Conservation (phyloP, 1,284 basidiomycete genomes). For the Ustilago tritici region DNA sequence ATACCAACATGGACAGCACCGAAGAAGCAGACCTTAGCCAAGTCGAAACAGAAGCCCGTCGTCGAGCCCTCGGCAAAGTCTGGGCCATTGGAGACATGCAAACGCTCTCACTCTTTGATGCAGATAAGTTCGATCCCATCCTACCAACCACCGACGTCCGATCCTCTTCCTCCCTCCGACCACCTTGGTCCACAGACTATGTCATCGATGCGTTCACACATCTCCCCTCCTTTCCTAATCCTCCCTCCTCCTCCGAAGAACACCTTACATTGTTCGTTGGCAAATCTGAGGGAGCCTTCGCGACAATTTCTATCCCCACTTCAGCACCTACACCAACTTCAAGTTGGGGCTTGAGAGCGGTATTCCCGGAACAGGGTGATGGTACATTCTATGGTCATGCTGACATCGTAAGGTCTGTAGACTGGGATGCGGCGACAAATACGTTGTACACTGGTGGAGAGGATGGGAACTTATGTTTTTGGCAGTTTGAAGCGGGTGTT, state of each 20-base stretch:
- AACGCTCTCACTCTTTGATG: constrained; percentile 64
- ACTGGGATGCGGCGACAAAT: constrained; percentile 40
- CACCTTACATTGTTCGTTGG: constrained; percentile 43
- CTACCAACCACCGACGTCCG: constrained; percentile 49
- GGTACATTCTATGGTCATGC: constrained; percentile 48
- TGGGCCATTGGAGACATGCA: constrained; percentile 68
- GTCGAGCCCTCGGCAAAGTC: constrained; percentile 53
- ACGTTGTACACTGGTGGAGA: constrained; percentile 59
- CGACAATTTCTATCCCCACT: constrained; percentile 28
- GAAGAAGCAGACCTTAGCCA: constrained; percentile 36
- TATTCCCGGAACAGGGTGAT: constrained; percentile 49
- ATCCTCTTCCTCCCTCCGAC: constrained; percentile 49
- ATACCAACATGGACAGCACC: constrained; percentile 27
- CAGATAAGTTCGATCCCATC: constrained; percentile 62
- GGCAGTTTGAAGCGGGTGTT: constrained; percentile 29
- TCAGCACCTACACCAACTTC: background rate
- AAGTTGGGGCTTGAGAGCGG: constrained; percentile 29
- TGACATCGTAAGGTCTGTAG: constrained; percentile 58
- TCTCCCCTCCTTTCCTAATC: constrained; percentile 34
- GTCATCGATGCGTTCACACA: constrained; percentile 57
- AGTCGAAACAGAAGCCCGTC: constrained; percentile 39
- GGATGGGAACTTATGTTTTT: constrained; percentile 58
- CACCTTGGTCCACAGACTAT: constrained; percentile 65
- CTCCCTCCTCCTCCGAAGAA: background rate
- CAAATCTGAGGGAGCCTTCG: constrained; percentile 40